phyloP scores from a whole-genome alignment of 305 asterid species.

The Petunia hybrid region DNA sequence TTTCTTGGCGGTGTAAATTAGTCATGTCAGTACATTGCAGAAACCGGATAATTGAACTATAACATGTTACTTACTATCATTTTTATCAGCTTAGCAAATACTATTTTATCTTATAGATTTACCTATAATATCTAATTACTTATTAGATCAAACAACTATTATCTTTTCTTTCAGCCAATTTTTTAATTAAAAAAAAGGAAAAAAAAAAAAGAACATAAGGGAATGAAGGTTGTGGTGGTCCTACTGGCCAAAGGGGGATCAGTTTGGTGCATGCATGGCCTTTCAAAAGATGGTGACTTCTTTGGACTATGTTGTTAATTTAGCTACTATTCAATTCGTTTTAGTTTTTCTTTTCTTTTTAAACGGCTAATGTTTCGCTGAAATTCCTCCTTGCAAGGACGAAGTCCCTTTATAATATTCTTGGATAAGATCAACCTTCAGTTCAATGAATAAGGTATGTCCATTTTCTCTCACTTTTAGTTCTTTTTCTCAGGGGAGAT shows the following conservation, averaged over 20 bases:
- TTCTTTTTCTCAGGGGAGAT: background rate
- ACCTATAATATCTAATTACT: no score
- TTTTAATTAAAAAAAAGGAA: background rate
- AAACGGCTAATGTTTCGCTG: slow-evolving; percentile 13
- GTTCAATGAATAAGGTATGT: slow-evolving; percentile 5
- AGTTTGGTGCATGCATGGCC: slow-evolving; percentile 27
- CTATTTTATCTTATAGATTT: no score
- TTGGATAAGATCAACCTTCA: slow-evolving; percentile 22
- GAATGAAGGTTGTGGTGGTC: background rate
- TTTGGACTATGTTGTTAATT: background rate
- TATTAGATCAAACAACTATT: no score
- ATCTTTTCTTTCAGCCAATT: no score
- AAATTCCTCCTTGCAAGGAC: background rate
- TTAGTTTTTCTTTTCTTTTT: background rate
- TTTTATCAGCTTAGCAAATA: no score
- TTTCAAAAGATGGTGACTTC: background rate
- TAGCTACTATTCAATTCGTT: background rate
- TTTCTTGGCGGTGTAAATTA: no score
- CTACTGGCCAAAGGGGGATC: background rate
- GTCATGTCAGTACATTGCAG: no score
- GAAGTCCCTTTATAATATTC: background rate
- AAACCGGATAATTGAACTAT: no score
- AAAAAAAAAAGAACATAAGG: background rate
- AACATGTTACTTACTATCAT: no score
- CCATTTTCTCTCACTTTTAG: background rate